Evolutionary conservation across 208 protist genomes (phyloP).

Genomic region (Trypanosoma avium): DNA sequence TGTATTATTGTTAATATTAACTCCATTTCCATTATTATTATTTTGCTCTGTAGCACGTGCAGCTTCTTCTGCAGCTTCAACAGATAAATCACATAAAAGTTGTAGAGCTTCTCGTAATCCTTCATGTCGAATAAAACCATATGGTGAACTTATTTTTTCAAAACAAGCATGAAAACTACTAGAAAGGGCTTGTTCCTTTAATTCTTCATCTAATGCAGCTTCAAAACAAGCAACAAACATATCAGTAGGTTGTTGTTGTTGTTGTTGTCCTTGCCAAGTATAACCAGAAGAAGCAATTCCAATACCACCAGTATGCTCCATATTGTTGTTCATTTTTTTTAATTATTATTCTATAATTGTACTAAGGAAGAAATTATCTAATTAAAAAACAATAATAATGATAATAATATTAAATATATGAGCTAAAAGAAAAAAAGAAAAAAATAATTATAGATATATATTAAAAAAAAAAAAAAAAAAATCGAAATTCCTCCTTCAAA

Average conservation of each 20-base stretch:
- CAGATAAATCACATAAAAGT: slow-evolving; percentile 45
- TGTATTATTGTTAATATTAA: background rate
- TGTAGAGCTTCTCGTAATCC: slow-evolving; percentile 58
- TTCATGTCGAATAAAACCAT: slow-evolving; percentile 53
- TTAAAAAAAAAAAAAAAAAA: background rate
- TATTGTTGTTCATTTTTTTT: too few relatives aligned
- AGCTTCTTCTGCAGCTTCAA: slow-evolving; percentile 55
- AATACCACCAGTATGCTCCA: background rate
- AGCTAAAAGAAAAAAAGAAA: background rate
- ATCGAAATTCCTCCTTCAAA: too few relatives aligned
- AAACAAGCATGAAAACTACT: slow-evolving; percentile 46
- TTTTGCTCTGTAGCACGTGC: slow-evolving; percentile 22
- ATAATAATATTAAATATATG: too few relatives aligned
- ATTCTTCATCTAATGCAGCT: slow-evolving; percentile 46
- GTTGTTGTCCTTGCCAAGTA: background rate
- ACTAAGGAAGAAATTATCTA: too few relatives aligned
- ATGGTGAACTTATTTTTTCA: slow-evolving; percentile 61
- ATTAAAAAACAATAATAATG: too few relatives aligned
- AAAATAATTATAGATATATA: background rate
- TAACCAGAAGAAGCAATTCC: background rate
- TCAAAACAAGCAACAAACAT: slow-evolving; percentile 59
- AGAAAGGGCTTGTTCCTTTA: slow-evolving; percentile 50
- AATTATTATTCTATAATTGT: too few relatives aligned
- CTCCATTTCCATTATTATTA: background rate
- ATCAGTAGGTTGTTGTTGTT: slow-evolving; percentile 23